Evolutionary conservation across 805 yeast species (phyloP).

Genomic region (Candida sonorensis): DNA sequence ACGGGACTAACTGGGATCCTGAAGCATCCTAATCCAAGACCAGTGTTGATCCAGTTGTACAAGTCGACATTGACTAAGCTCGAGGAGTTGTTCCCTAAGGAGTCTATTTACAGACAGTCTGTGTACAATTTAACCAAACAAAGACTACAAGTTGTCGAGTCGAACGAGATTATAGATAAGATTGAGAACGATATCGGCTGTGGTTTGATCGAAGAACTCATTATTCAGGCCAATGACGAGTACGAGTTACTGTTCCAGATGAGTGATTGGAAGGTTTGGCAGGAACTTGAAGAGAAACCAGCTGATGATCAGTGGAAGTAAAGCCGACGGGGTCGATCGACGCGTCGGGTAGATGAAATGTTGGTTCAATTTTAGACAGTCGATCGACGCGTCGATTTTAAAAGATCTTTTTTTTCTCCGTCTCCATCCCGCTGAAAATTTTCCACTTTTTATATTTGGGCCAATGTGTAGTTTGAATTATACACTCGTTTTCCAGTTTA

Average conservation of each 20-base stretch:
- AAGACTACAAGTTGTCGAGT: conserved; percentile 61
- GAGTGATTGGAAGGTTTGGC: conserved; percentile 72
- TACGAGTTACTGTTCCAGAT: conserved; percentile 58
- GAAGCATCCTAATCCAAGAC: conserved; percentile 81
- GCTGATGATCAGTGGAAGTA: conserved; percentile 79
- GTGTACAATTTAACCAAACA: conserved; percentile 65
- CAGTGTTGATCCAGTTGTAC: conserved; percentile 66
- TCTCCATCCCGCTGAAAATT: too few relatives aligned
- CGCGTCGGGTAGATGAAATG: too few relatives aligned
- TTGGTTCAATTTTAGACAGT: too few relatives aligned
- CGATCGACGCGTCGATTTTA: neutral
- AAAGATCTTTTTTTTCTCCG: too few relatives aligned
- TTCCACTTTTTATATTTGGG: too few relatives aligned
- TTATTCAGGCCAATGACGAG: conserved; percentile 81
- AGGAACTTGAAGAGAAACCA: conserved; percentile 72
- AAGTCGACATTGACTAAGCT: conserved; percentile 58
- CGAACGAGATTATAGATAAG: conserved; percentile 50
- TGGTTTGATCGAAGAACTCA: conserved; percentile 77
- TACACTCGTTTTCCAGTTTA: too few relatives aligned
- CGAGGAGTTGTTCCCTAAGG: conserved; percentile 55
- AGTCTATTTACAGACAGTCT: conserved; percentile 70
- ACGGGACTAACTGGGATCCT: conserved; percentile 76
- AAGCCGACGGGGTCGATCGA: neutral
- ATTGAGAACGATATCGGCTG: conserved; percentile 73
- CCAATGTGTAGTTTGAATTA: too few relatives aligned